Base-by-base conservation (phyloP, 169 alveolate species). In the Hammondia hammondi region DNA sequence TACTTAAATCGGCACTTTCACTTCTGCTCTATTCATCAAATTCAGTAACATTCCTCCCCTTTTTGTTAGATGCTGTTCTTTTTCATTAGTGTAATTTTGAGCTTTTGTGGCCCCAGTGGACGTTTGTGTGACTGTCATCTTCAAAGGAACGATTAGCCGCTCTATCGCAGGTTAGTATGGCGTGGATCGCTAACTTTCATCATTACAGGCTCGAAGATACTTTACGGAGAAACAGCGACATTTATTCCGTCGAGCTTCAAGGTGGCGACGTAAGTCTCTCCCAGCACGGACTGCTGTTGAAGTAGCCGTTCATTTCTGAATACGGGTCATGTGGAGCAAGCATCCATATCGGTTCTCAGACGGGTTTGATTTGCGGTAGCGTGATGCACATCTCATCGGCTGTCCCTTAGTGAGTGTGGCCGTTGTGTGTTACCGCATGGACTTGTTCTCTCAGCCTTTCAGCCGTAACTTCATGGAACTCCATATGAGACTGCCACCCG, bases 401-500 rank as follows among this genome's bases (percentile, higher is more conserved):
- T 52, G 61, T 52, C 61, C 61, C 61, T 52, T 52, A 52, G 61
- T 14, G 61, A 52, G 61, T 52, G 3, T 52, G 24, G 61, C 61
- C 61, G 19, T 52, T 52, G 61, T 52, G 61, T 52, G 61, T 52
- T 10, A 52, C 19, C 61, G 61, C 61, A 52, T 52, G 61, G 61
- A 52, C 61, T 52, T 67, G 9, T 67, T 67, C 32, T 67, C 48
- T 43, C 87, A 77, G 87, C 87, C 87, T 39, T 77, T 77, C 48
- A 77, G 87, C 48, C 87, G 87, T 32, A 32, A 77, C 24, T 77
- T 77, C 87, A 37, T 77, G 87, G 56, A 77, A 39, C 87, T 77
- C 45, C 87, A 77, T 21, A 77, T 77, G 87, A 77, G 48, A 32
- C 32, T 77, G 87, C 48, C 87, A 7, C 45, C 87, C 29, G 1